Conservation (phyloP, 148 eudicot genomes). For the Silene latifolia region DNA sequence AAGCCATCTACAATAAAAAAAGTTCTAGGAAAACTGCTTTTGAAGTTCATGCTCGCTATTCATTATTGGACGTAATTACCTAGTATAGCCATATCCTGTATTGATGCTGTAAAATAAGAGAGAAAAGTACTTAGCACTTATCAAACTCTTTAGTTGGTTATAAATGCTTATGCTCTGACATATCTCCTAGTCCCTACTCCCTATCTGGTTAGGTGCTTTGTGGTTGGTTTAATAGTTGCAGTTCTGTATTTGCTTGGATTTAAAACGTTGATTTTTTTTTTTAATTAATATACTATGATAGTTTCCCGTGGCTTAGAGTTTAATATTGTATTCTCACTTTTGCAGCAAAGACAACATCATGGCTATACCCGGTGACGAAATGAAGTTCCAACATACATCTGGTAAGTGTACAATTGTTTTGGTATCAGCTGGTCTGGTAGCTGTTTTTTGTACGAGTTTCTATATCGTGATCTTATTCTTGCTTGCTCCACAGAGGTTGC, state of each 20-base stretch:
- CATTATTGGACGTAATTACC: neutral
- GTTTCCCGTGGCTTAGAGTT: neutral
- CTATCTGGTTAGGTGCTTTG: neutral
- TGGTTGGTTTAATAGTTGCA: neutral
- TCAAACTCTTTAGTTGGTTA: neutral
- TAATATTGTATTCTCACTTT: constrained; percentile 19
- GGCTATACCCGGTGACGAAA: constrained; percentile 41
- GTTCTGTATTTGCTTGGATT: neutral
- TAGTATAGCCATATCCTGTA: neutral
- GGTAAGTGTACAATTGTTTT: constrained; percentile 38
- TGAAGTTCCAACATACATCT: constrained; percentile 55
- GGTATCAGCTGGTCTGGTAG: constrained; percentile 2
- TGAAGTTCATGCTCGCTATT: neutral
- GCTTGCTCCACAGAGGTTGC: constrained; percentile 41
- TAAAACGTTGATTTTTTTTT: neutral
- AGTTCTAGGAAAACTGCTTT: neutral
- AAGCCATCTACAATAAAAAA: neutral
- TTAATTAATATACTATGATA: neutral
- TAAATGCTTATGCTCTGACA: neutral
- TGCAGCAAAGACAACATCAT: constrained; percentile 68
- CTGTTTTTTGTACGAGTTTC: neutral
- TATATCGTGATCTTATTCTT: constrained; percentile 16
- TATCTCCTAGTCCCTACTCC: neutral
- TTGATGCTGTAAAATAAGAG: neutral
- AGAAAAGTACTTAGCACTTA: neutral